Evolutionary conservation across 129 eudicot species (phyloP).

Genomic region (Lactuca sativa): DNA sequence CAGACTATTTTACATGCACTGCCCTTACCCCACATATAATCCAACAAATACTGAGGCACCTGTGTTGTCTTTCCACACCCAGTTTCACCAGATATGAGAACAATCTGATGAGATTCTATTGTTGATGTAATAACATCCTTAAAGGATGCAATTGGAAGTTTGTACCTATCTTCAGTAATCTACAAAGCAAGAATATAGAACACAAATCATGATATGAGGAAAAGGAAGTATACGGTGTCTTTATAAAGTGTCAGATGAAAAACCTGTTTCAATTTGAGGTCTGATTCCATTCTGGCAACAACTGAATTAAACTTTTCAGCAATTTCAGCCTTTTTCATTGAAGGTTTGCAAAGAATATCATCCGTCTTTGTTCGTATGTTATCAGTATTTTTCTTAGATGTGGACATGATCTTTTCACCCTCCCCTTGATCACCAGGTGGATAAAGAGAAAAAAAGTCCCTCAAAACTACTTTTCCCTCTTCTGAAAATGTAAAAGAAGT

Average conservation of each 20-base stretch:
- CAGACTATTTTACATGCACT: slow-evolving; percentile 87
- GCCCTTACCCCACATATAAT: slow-evolving; percentile 79
- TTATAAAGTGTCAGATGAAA: background rate
- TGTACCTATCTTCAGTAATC: slow-evolving; percentile 66
- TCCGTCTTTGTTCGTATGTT: slow-evolving; percentile 38
- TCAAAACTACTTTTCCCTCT: slow-evolving; percentile 55
- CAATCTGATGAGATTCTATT: slow-evolving; percentile 83
- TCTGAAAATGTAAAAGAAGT: slow-evolving; percentile 69
- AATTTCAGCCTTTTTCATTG: slow-evolving; percentile 50
- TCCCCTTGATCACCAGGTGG: slow-evolving; percentile 66
- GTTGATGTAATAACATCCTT: slow-evolving; percentile 67
- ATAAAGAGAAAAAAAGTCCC: slow-evolving; percentile 56
- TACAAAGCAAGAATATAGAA: slow-evolving; percentile 28
- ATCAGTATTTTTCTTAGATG: slow-evolving; percentile 29
- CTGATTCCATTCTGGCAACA: slow-evolving; percentile 41
- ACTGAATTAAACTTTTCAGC: slow-evolving; percentile 52
- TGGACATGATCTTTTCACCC: slow-evolving; percentile 36
- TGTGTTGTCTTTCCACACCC: slow-evolving; percentile 99
- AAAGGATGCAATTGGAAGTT: slow-evolving; percentile 91
- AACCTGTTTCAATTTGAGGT: slow-evolving; percentile 63
- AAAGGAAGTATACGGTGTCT: background rate
- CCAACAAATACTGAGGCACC: slow-evolving; percentile 93
- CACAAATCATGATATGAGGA: slow-evolving; percentile 1
- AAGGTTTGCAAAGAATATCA: slow-evolving; percentile 58
- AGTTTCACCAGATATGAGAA: slow-evolving; percentile 94